Evolutionary conservation across 495 filamentous ascomycete species (phyloP).

Genomic region (Saxophila tyrrhenica): DNA sequence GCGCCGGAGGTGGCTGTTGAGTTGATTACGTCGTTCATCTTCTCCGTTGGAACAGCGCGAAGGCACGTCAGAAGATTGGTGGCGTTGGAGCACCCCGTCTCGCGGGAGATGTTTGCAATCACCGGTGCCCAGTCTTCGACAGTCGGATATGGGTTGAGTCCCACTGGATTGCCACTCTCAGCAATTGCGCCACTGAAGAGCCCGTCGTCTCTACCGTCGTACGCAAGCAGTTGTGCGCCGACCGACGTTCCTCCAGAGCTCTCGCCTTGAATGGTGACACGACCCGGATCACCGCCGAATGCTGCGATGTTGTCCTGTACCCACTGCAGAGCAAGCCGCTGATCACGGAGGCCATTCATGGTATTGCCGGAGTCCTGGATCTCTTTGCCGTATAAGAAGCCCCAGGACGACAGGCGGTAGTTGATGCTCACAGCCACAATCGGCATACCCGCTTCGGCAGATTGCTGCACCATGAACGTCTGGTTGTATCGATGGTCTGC

Average conservation of each 20-base stretch:
- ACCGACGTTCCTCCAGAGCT: slow-evolving; percentile 64
- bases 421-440: slow-evolving; percentile 26
- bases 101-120: slow-evolving; percentile 19
- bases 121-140: slow-evolving; percentile 24
- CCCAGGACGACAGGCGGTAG: slow-evolving; percentile 50
- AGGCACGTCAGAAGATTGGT: slow-evolving; percentile 16
- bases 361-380: slow-evolving; percentile 52
- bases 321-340: slow-evolving; percentile 28
- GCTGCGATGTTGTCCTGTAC: slow-evolving; percentile 28
- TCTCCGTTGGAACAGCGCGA: slow-evolving; percentile 31
- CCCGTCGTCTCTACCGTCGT: slow-evolving; percentile 38
- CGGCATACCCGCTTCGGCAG: slow-evolving; percentile 22
- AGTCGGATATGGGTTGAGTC: neutral
- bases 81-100: slow-evolving; percentile 9
- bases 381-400: slow-evolving; percentile 50
- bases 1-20: slow-evolving; percentile 48
- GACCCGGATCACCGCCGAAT: slow-evolving; percentile 30
- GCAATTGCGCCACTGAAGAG: neutral
- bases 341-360: slow-evolving; percentile 34
- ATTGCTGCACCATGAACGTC: slow-evolving; percentile 34
- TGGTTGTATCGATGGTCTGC: slow-evolving; percentile 40
- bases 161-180: neutral
- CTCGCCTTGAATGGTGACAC: slow-evolving; percentile 63
- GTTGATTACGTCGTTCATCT: slow-evolving; percentile 30
- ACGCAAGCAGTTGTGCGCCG: slow-evolving; percentile 56